Evolutionary conservation across 2,329 filamentous ascomycete genomes (phyloP).

Genomic region (Curvularia sp.): DNA sequence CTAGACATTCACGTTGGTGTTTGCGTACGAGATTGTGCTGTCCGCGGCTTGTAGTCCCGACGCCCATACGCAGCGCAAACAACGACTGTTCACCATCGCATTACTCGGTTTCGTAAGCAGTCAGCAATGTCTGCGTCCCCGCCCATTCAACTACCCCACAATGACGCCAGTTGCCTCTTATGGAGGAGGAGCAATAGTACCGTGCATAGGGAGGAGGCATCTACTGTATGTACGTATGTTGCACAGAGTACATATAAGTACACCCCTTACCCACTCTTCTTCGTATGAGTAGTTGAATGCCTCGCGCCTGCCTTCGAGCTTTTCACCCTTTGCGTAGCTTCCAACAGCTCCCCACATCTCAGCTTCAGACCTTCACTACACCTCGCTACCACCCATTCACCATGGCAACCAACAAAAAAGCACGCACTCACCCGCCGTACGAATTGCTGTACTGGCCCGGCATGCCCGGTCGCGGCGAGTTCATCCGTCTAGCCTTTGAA

Average conservation of each 20-base stretch:
- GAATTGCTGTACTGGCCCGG: constrained; percentile 75
- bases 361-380: neutral
- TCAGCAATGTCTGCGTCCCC: constrained; percentile 2
- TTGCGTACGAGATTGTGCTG: neutral
- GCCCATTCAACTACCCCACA: constrained; percentile 20
- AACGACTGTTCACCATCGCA: neutral
- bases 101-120: neutral
- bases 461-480: constrained; percentile 77
- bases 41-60: neutral
- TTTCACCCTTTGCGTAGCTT: constrained; percentile 2
- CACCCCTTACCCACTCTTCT: neutral
- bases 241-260: neutral
- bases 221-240: neutral
- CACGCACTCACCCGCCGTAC: constrained; percentile 57
- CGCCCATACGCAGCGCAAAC: neutral
- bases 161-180: constrained; percentile 21
- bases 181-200: constrained; percentile 1
- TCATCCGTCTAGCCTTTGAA: constrained; percentile 75
- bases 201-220: neutral
- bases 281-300: constrained; percentile 12
- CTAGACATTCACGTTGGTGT: neutral
- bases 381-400: constrained; percentile 1
- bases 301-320: constrained; percentile 1
- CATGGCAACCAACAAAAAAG: constrained; percentile 39
- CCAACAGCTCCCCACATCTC: neutral